Evolutionary conservation across 495 filamentous ascomycete genomes (phyloP).

Genomic region (Rostrohypoxylon terebratum): DNA sequence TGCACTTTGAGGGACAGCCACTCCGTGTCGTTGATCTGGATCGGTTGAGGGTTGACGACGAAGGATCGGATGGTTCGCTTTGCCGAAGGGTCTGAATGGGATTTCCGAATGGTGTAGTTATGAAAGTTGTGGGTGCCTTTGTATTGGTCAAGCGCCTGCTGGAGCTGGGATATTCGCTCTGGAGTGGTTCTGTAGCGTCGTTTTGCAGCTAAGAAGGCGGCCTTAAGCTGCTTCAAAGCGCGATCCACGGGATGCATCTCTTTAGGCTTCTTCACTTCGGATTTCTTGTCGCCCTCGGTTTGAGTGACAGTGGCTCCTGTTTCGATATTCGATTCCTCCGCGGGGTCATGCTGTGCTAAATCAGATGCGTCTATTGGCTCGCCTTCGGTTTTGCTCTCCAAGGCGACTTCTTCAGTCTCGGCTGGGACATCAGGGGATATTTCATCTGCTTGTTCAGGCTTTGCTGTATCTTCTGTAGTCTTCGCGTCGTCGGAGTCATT

Average conservation of each 20-base stretch:
- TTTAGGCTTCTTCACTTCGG: constrained; percentile 34
- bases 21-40: constrained; percentile 88
- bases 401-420: constrained; percentile 21
- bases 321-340: constrained; percentile 19
- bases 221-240: constrained; percentile 79
- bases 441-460: constrained; percentile 14
- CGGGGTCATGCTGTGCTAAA: constrained; percentile 11
- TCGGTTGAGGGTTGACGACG: constrained; percentile 73
- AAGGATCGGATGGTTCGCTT: constrained; percentile 93
- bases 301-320: constrained; percentile 18
- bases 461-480: constrained; percentile 23
- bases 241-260: constrained; percentile 64
- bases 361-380: constrained; percentile 17
- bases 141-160: constrained; percentile 76
- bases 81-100: constrained; percentile 78
- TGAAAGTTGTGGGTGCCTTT: constrained; percentile 89
- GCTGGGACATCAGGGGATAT: background rate
- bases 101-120: constrained; percentile 95
- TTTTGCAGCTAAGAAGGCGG: constrained; percentile 80
- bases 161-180: constrained; percentile 75
- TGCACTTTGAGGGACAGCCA: constrained; percentile 97
- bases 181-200: constrained; percentile 82
- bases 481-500: constrained; percentile 28
- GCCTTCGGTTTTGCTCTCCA: constrained; percentile 11
- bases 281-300: constrained; percentile 27